Percentiles rank a stretch among this genome's conserved stretches.
Evolutionary conservation across 139 green algal species (phyloP).

Genomic region (Volvox reticuliferus): DNA sequence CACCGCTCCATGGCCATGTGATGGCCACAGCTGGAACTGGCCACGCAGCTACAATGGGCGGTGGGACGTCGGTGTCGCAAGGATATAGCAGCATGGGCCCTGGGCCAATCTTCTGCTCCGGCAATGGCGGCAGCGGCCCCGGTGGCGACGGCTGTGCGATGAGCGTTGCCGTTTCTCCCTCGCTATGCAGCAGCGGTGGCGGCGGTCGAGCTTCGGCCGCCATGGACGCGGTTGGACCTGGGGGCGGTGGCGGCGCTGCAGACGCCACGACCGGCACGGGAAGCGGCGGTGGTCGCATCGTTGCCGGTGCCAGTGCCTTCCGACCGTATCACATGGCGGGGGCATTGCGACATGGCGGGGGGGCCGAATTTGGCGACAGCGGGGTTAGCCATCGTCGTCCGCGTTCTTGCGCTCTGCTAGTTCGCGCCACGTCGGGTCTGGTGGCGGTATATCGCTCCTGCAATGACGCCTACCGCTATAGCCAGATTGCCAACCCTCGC

Average conservation of each 20-base stretch:
- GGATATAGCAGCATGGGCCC: background rate
- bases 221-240: background rate
- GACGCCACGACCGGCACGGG: background rate
- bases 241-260: background rate
- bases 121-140: background rate
- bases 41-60: background rate
- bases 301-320: conserved; percentile 14
- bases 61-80: no score
- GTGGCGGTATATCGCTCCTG: conserved; percentile 14
- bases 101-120: background rate
- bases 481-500: conserved; percentile 48
- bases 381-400: background rate
- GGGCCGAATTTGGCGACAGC: background rate
- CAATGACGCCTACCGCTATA: conserved; percentile 59
- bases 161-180: background rate
- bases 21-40: background rate
- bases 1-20: background rate
- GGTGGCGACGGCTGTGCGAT: background rate
- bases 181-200: background rate
- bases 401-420: conserved; percentile 25
- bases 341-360: background rate
- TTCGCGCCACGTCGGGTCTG: conserved; percentile 12
- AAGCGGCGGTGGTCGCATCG: background rate
- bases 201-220: background rate
- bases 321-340: conserved; percentile 10